Conservation (phyloP, 2,329 filamentous ascomycete species). For the Aspergillus quadricinctus region DNA sequence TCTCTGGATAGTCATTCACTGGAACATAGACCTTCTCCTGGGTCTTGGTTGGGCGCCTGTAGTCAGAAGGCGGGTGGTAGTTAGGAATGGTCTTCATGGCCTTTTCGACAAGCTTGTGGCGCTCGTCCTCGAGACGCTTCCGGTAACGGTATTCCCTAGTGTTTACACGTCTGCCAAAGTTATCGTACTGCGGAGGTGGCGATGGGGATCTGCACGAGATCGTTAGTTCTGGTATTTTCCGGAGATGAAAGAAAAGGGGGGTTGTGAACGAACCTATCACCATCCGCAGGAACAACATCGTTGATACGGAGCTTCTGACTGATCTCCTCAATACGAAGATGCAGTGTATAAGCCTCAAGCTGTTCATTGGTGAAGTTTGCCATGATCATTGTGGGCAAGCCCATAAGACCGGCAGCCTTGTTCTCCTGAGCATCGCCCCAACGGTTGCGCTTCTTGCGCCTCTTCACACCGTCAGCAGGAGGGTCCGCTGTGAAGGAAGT, state of each 20-base stretch:
- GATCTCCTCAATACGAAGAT: conserved; percentile 97
- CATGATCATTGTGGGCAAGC: conserved; percentile 90
- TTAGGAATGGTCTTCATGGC: conserved; percentile 99
- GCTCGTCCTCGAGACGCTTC: conserved; percentile 96
- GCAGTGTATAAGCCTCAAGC: conserved; percentile 92
- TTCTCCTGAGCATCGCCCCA: conserved; percentile 98
- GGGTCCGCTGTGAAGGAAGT: conserved; percentile 36
- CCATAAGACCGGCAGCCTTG: conserved; percentile 97
- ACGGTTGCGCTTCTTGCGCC: conserved; percentile 96
- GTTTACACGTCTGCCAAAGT: conserved; percentile 98
- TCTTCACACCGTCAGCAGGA: conserved; percentile 70
- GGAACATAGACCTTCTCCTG: conserved; percentile 99
- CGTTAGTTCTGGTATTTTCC: too few relatives aligned
- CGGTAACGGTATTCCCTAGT: conserved; percentile 98
- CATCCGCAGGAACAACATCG: conserved; percentile 95
- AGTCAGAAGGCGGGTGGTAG: conserved; percentile 97
- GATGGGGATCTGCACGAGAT: conserved; percentile 72
- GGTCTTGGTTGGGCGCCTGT: conserved; percentile 97
- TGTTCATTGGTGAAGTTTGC: conserved; percentile 98
- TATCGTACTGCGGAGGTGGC: conserved; percentile 95
- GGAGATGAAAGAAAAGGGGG: too few relatives aligned
- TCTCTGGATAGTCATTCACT: conserved; percentile 99
- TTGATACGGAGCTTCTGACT: conserved; percentile 99
- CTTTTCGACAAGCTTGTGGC: conserved; percentile 97
- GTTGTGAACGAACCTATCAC: conserved; percentile 69